Percentiles rank a stretch among this genome's conserved stretches.
These are phyloP conservation scores for Salix brachista DNA, from an alignment of 345 rosid genomes.

Conservation along the genomic window DNA sequence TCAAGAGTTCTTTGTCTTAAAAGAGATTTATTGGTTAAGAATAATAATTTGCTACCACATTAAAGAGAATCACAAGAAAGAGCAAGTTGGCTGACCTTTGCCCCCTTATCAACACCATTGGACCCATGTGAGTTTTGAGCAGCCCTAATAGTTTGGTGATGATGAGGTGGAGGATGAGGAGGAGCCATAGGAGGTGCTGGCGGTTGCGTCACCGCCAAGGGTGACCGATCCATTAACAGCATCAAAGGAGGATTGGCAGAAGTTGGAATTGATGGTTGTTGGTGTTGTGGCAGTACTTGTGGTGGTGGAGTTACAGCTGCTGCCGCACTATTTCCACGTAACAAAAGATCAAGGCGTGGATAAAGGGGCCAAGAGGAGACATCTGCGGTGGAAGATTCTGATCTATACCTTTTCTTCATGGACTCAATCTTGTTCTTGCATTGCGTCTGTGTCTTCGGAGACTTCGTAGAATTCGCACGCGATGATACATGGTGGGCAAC, in stretches of 20 bases:
- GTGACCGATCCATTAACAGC: constrained; percentile 37
- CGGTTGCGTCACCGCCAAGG: constrained; percentile 12
- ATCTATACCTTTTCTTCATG: constrained; percentile 91
- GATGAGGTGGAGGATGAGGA: constrained; percentile 27
- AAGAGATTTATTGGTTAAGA: background rate
- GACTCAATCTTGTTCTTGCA: constrained; percentile 99
- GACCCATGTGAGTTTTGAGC: constrained; percentile 66
- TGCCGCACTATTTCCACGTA: constrained; percentile 48
- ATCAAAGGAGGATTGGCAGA: constrained; percentile 39
- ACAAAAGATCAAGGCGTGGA: constrained; percentile 69
- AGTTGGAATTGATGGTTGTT: constrained; percentile 16
- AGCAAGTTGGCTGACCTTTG: constrained; percentile 43
- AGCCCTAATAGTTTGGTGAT: constrained; percentile 1
- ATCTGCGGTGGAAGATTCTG: constrained; percentile 73
- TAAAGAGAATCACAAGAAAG: background rate
- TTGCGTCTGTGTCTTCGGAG: constrained; percentile 90
- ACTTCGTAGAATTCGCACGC: constrained; percentile 55
- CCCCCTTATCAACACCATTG: constrained; percentile 52
- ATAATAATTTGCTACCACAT: background rate
- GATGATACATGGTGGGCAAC: constrained; percentile 74
- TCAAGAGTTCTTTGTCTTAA: background rate
- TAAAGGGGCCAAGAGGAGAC: constrained; percentile 89
- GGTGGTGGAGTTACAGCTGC: constrained; percentile 8
- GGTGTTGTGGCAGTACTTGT: constrained; percentile 26
- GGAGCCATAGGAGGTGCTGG: constrained; percentile 17